These are phyloP conservation scores for Schwanniomyces occidentalis DNA, from an alignment of 805 yeast species.

Conservation along the genomic window DNA sequence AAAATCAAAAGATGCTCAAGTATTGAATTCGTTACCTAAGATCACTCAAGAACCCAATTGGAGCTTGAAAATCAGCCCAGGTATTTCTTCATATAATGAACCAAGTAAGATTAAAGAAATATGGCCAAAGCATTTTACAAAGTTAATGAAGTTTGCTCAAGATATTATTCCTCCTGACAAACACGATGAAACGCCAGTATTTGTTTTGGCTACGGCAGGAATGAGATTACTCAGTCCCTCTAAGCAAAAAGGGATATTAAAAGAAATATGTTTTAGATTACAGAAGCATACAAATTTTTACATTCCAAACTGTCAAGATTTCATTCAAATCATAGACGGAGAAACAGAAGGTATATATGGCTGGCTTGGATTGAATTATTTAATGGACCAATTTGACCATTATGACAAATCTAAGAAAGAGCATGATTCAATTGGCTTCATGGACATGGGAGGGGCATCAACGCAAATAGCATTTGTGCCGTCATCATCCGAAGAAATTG, in stretches of 20 bases:
- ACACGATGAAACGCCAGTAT: conserved; percentile 75
- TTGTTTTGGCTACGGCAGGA: conserved; percentile 95
- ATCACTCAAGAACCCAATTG: conserved; percentile 65
- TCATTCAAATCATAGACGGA: conserved; percentile 88
- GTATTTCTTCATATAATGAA: conserved; percentile 64
- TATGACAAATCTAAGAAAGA: conserved; percentile 35
- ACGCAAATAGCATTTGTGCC: conserved; percentile 96
- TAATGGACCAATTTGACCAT: conserved; percentile 63
- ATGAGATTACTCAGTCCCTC: conserved; percentile 73
- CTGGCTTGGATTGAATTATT: conserved; percentile 89
- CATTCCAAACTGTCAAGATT: conserved; percentile 61
- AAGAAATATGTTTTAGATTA: conserved; percentile 60
- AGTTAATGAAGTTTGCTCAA: conserved; percentile 68
- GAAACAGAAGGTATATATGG: conserved; percentile 94
- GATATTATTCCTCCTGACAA: conserved; percentile 63
- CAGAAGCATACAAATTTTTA: conserved; percentile 55
- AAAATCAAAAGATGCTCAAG: conserved; percentile 25
- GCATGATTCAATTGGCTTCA: conserved; percentile 79
- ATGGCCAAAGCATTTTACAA: conserved; percentile 70
- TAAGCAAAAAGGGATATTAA: conserved; percentile 54
- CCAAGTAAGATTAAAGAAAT: conserved; percentile 49
- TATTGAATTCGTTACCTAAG: conserved; percentile 63
- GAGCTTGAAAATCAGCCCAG: conserved; percentile 77
- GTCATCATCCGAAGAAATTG: conserved; percentile 54
- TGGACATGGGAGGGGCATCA: conserved; percentile 99